These are phyloP conservation scores for Verticillium nonalfalfae DNA, from an alignment of 2,329 filamentous ascomycete species.

Conservation along the genomic window DNA sequence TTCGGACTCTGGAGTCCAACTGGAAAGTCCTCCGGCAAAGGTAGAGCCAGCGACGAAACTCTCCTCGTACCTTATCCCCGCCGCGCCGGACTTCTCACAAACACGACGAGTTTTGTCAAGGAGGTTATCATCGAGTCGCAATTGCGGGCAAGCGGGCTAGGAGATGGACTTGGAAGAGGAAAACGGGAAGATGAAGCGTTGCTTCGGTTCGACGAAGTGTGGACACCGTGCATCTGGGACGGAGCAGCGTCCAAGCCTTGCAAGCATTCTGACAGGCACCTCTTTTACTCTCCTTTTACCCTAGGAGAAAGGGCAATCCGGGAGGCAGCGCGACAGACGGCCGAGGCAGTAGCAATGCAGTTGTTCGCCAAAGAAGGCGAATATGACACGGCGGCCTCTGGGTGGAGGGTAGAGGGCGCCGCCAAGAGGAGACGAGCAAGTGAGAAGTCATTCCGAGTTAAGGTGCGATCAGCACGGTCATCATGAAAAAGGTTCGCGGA, in stretches of 20 bases:
- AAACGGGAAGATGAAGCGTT: constrained; percentile 20
- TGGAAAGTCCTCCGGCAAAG: constrained; percentile 4
- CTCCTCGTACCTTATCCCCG: constrained; percentile 25
- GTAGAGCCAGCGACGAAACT: constrained; percentile 11
- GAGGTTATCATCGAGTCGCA: constrained; percentile 41
- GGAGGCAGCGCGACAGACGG: constrained; percentile 4
- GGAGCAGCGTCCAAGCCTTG: constrained; percentile 22
- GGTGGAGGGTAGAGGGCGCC: not conserved
- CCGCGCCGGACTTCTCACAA: constrained; percentile 35
- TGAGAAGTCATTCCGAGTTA: not conserved
- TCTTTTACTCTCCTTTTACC: constrained; percentile 47
- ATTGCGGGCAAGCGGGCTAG: constrained; percentile 32
- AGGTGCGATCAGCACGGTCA: not conserved
- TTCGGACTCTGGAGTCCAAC: not conserved
- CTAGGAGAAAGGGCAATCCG: constrained; percentile 26
- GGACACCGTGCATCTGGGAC: constrained; percentile 31
- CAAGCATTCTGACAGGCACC: constrained; percentile 34
- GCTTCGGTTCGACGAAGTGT: constrained; percentile 33
- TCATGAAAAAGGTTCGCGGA: not conserved
- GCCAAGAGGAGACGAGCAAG: not conserved
- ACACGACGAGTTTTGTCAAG: constrained; percentile 31
- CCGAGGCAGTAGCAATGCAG: constrained; percentile 7
- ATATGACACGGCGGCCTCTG: not conserved
- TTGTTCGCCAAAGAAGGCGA: not conserved
- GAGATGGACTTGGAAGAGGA: constrained; percentile 38